Evolutionary conservation across 495 filamentous ascomycete genomes (phyloP).

Genomic region (Monascus purpureus): DNA sequence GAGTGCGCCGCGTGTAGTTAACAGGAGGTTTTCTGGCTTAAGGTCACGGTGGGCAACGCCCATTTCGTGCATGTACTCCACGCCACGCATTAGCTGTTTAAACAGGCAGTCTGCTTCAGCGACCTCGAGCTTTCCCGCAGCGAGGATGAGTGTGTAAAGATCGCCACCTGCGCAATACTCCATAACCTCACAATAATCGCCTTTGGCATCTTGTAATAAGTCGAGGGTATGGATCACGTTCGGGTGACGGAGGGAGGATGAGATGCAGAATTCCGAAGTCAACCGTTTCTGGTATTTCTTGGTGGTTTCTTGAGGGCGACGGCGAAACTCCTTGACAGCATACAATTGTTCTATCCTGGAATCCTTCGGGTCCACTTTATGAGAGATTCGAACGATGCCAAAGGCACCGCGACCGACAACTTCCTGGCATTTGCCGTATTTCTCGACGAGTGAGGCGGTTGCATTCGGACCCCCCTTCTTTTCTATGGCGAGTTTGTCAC

Average conservation of each 20-base stretch:
- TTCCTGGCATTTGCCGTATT: constrained; percentile 98
- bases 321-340: constrained; percentile 95
- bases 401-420: constrained; percentile 96
- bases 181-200: constrained; percentile 99
- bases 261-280: constrained; percentile 99
- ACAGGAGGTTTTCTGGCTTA: constrained; percentile 91
- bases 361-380: constrained; percentile 77
- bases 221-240: constrained; percentile 98
- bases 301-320: constrained; percentile 79
- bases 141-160: constrained; percentile 85
- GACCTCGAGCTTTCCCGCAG: constrained; percentile 87
- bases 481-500: constrained; percentile 59
- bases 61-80: constrained; percentile 99
- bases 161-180: constrained; percentile 97
- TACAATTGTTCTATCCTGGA: constrained; percentile 78
- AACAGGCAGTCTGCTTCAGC: constrained; percentile 95
- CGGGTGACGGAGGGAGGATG: constrained; percentile 86
- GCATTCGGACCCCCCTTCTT: constrained; percentile 66
- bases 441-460: constrained; percentile 77
- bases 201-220: constrained; percentile 87
- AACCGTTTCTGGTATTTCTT: constrained; percentile 97
- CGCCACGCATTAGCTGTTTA: constrained; percentile 98
- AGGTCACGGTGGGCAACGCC: constrained; percentile 94
- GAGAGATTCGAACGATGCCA: constrained; percentile 94
- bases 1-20: constrained; percentile 85